These are phyloP conservation scores for Atkinsonella texensis DNA, from an alignment of 2,329 filamentous ascomycete species.

Conservation along the genomic window DNA sequence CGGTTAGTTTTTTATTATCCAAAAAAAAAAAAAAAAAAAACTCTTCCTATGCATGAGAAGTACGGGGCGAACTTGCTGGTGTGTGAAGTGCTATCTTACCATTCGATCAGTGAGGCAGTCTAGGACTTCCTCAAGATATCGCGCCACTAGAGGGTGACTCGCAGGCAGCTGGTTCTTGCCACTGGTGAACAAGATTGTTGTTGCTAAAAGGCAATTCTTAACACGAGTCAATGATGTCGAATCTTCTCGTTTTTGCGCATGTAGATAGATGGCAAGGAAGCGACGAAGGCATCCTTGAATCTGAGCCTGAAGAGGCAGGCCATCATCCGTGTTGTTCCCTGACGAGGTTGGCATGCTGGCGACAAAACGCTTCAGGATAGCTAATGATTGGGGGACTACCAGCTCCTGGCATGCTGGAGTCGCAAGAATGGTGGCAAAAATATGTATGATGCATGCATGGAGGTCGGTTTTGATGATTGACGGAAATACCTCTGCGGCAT, in stretches of 20 bases:
- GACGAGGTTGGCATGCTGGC: slow-evolving; percentile 51
- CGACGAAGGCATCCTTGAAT: slow-evolving; percentile 71
- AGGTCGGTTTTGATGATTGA: slow-evolving; percentile 93
- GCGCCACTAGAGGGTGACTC: slow-evolving; percentile 60
- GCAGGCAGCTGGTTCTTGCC: slow-evolving; percentile 62
- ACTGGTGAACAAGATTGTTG: slow-evolving; percentile 78
- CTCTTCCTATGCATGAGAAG: too few species aligned
- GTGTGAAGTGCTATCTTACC: slow-evolving; percentile 30
- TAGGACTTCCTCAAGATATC: slow-evolving; percentile 67
- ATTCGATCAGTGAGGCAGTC: slow-evolving; percentile 74
- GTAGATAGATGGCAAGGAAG: slow-evolving; percentile 68
- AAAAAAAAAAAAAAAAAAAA: not conserved
- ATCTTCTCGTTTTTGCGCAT: slow-evolving; percentile 61
- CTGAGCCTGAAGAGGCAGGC: slow-evolving; percentile 50
- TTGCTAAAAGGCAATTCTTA: slow-evolving; percentile 82
- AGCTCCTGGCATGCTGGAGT: slow-evolving; percentile 74
- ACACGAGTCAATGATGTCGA: slow-evolving; percentile 76
- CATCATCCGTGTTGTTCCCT: slow-evolving; percentile 22
- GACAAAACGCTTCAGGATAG: slow-evolving; percentile 86
- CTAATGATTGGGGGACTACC: slow-evolving; percentile 79
- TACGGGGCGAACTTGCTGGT: too few species aligned
- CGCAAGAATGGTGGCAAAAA: slow-evolving; percentile 84
- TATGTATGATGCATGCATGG: slow-evolving; percentile 92
- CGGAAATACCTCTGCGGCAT: slow-evolving; percentile 91
- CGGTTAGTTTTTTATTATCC: not conserved